A percentile compares a stretch with the other conserved stretches of the same genome.
Evolutionary conservation across 2,329 filamentous ascomycete species (phyloP).

Genomic region (Phaeophleospora eucalypticola): DNA sequence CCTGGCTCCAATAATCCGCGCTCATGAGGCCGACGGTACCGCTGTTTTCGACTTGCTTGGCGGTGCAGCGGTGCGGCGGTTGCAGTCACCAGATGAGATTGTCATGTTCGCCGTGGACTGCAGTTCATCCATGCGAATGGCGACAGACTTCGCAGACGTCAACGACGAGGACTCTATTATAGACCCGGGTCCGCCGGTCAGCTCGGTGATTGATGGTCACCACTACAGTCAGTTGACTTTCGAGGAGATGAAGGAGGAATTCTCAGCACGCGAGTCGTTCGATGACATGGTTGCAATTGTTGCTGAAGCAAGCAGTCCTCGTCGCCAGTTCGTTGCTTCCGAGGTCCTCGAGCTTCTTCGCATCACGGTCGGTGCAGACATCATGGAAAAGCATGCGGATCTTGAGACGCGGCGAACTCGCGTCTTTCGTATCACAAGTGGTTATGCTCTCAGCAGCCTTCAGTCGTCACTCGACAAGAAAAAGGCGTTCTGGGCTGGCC

Average conservation of each 20-base stretch:
- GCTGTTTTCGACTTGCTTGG: constrained; percentile 35
- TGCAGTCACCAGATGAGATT: constrained; percentile 34
- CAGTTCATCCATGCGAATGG: constrained; percentile 30
- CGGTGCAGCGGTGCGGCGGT: constrained; percentile 22
- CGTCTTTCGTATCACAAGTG: too few species aligned
- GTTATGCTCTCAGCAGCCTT: not conserved
- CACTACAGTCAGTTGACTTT: constrained; percentile 12
- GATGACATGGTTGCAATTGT: constrained; percentile 30
- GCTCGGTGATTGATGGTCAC: constrained; percentile 9
- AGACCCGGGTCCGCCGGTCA: constrained; percentile 10
- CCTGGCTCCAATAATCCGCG: constrained; percentile 32
- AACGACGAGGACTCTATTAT: constrained; percentile 15
- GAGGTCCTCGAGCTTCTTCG: constrained; percentile 22
- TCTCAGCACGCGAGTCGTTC: constrained; percentile 27
- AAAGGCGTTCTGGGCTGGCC: constrained; percentile 13
- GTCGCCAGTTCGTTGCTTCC: constrained; percentile 5
- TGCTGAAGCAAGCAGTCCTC: not conserved
- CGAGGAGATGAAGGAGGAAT: constrained; percentile 28
- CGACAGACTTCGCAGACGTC: constrained; percentile 32
- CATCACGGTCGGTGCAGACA: constrained; percentile 10
- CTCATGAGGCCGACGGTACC: constrained; percentile 32
- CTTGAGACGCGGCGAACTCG: constrained; percentile 6
- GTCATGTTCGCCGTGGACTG: constrained; percentile 36
- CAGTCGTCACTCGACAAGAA: constrained; percentile 6
- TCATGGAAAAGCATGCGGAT: constrained; percentile 12